A percentile compares a stretch with the other conserved stretches of the same genome.
These are phyloP conservation scores for Wickerhamiella kurtzmanii DNA, from an alignment of 805 yeast species.

Conservation along the genomic window DNA sequence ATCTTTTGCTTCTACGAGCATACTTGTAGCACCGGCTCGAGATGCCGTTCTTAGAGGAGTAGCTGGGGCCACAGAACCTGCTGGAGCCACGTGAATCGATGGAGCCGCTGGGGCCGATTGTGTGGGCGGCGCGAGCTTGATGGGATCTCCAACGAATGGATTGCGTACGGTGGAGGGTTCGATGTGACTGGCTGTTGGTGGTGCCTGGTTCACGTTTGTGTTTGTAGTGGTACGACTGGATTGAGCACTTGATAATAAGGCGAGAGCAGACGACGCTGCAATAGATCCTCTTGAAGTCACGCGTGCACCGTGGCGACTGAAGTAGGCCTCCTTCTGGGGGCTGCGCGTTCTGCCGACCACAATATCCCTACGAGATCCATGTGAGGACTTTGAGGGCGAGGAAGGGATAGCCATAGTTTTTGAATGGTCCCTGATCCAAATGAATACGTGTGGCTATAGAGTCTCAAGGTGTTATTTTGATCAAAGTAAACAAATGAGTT, in stretches of 20 bases:
- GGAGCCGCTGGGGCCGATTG: not conserved
- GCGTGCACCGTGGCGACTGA: not conserved
- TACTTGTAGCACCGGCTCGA: no score
- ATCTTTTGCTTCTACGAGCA: conserved; percentile 5
- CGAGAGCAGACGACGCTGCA: not conserved
- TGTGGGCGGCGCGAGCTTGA: not conserved
- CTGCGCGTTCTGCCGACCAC: not conserved
- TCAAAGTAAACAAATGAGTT: not conserved
- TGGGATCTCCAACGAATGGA: not conserved
- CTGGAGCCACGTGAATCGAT: not conserved
- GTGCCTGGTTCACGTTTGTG: no score
- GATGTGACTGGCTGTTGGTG: not conserved
- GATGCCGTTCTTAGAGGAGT: not conserved
- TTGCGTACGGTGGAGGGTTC: not conserved
- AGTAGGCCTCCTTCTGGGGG: not conserved
- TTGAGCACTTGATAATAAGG: not conserved
- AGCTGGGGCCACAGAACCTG: not conserved
- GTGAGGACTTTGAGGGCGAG: not conserved
- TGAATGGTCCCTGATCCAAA: no score
- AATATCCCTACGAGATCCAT: not conserved
- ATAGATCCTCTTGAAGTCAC: not conserved
- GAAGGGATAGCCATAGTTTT: no score
- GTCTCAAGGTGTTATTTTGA: not conserved
- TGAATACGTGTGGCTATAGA: no score
- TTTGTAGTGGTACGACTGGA: not conserved